A percentile compares a stretch with the other conserved stretches of the same genome.
Evolutionary conservation across 208 protist genomes (phyloP).

Genomic region (Leishmania martiniquensis): DNA sequence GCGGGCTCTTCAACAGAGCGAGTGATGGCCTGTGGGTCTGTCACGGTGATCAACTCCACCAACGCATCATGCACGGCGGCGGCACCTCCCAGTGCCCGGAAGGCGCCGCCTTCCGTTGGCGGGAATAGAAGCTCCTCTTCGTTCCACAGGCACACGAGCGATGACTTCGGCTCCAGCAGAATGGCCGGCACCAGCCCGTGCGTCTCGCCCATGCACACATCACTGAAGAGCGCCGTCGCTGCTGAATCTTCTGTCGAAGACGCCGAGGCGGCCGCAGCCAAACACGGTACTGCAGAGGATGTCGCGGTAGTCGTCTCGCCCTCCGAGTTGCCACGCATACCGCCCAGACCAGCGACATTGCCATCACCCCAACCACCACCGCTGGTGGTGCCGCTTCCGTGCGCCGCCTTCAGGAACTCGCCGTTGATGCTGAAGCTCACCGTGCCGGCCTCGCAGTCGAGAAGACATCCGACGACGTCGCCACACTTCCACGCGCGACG

Average conservation of each 20-base stretch:
- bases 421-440: slow-evolving; percentile 89
- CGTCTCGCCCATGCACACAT: slow-evolving; percentile 9
- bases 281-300: neutral
- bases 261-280: neutral
- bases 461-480: slow-evolving; percentile 86
- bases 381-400: slow-evolving; percentile 17
- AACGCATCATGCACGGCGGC: slow-evolving; percentile 33
- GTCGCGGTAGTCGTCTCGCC: neutral
- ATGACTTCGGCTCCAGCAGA: slow-evolving; percentile 56
- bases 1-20: neutral
- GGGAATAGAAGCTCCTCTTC: slow-evolving; percentile 62
- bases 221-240: slow-evolving; percentile 22
- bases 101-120: slow-evolving; percentile 40
- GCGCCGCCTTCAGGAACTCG: slow-evolving; percentile 33
- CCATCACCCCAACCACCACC: slow-evolving; percentile 26
- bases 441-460: slow-evolving; percentile 80
- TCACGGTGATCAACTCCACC: slow-evolving; percentile 29
- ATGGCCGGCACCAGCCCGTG: slow-evolving; percentile 36
- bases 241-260: neutral
- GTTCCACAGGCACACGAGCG: slow-evolving; percentile 49
- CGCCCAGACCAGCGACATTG: neutral
- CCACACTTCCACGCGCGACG: slow-evolving; percentile 74
- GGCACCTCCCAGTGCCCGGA: slow-evolving; percentile 47
- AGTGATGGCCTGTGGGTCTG: neutral
- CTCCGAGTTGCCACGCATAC: neutral